Conservation (phyloP, 192 early-diverging fungal genomes). For the Linnemannia exigua region DNA sequence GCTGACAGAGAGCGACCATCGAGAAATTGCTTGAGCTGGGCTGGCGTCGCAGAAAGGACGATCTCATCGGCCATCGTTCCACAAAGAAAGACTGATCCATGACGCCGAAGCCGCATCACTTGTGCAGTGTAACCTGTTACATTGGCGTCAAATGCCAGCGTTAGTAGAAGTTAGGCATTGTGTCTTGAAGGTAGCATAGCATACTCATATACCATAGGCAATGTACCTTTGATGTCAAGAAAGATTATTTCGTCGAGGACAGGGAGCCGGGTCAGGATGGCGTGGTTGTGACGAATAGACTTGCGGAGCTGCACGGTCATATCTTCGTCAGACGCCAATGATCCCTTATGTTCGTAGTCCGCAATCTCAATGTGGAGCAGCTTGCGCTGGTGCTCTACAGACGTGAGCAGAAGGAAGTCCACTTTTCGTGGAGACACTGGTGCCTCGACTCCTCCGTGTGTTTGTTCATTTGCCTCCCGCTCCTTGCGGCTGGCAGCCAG, state of each 20-base stretch:
- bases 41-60: not conserved
- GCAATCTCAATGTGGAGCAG: constrained; percentile 15
- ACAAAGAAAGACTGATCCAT: constrained; percentile 1
- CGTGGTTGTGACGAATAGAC: constrained; percentile 18
- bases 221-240: constrained; percentile 9
- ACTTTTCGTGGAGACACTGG: constrained; percentile 15
- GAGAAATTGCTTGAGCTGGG: constrained; percentile 4
- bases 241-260: constrained; percentile 7
- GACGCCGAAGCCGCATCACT: constrained; percentile 5
- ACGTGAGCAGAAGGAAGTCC: constrained; percentile 1
- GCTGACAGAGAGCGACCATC: constrained; percentile 9
- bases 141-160: constrained; percentile 4
- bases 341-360: constrained; percentile 15
- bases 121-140: constrained; percentile 9
- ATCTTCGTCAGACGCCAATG: constrained; percentile 11
- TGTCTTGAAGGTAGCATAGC: not conserved
- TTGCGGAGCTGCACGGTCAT: constrained; percentile 9
- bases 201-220: constrained; percentile 2
- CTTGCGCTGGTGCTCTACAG: constrained; percentile 13
- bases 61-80: constrained; percentile 13
- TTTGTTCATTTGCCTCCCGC: not conserved
- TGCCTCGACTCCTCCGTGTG: constrained; percentile 2
- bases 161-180: not conserved
- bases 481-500: constrained; percentile 11
- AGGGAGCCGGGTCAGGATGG: not conserved